These are phyloP conservation scores for Ajuga chamaepitys DNA, from an alignment of 257 asterid genomes.

Conservation along the genomic window DNA sequence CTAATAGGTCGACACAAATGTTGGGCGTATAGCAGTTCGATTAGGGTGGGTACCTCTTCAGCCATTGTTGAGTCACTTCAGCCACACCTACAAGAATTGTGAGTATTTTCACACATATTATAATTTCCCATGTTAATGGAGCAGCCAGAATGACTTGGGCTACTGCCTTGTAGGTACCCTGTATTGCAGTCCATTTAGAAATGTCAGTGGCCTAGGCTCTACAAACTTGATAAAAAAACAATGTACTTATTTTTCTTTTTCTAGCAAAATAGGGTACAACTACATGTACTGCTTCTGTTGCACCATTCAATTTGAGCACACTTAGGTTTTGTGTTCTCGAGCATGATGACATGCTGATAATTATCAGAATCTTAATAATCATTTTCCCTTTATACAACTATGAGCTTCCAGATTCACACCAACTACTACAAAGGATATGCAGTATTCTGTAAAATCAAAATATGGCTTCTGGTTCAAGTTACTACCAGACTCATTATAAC, in stretches of 20 bases:
- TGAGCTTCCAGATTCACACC: constrained; percentile 94
- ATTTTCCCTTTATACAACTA: constrained; percentile 53
- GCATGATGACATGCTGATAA: constrained; percentile 4
- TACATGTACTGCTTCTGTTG: not conserved
- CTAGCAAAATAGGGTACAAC: no score
- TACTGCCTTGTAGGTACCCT: constrained; percentile 54
- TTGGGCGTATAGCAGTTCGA: constrained; percentile 97
- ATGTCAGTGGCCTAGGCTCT: constrained; percentile 68
- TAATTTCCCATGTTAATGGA: constrained; percentile 11
- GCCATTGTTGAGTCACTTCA: constrained; percentile 94
- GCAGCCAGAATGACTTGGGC: constrained; percentile 16
- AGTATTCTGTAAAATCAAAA: constrained; percentile 6
- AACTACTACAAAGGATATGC: constrained; percentile 77
- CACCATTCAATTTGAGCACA: not conserved
- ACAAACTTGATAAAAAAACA: constrained; percentile 61
- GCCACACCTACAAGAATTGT: constrained; percentile 92
- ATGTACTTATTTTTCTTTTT: constrained; percentile 29
- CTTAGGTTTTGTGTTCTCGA: not conserved
- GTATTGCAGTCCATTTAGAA: constrained; percentile 58
- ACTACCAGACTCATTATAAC: constrained; percentile 8
- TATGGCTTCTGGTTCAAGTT: constrained; percentile 2
- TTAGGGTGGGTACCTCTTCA: constrained; percentile 99
- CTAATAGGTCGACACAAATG: constrained; percentile 87
- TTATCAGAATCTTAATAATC: constrained; percentile 2
- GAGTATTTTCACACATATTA: constrained; percentile 26